phyloP scores from a whole-genome alignment of 345 rosid species.

The Excoecaria agallocha region DNA sequence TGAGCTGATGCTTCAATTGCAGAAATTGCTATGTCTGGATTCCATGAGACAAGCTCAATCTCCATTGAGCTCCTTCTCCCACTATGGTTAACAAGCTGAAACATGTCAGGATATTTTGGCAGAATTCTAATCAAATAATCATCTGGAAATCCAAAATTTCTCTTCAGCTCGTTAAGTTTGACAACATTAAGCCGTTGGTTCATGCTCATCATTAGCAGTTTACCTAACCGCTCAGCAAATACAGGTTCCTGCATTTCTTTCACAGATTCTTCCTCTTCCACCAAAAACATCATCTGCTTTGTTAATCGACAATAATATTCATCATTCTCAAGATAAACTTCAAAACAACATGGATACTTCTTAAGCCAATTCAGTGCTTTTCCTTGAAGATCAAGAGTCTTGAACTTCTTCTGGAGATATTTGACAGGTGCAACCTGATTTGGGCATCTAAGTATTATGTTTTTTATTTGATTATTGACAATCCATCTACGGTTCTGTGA shows the following conservation, averaged over 20 bases:
- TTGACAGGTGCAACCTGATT: slow-evolving; percentile 54
- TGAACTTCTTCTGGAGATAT: slow-evolving; percentile 83
- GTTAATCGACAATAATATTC: slow-evolving; percentile 68
- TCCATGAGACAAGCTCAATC: slow-evolving; percentile 79
- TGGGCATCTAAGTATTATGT: slow-evolving; percentile 72
- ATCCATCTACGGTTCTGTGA: slow-evolving; percentile 85
- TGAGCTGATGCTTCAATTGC: slow-evolving; percentile 61
- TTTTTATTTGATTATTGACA: slow-evolving; percentile 81
- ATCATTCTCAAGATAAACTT: slow-evolving; percentile 55
- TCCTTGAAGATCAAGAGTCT: slow-evolving; percentile 90
- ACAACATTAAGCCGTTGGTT: slow-evolving; percentile 68
- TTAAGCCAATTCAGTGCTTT: slow-evolving; percentile 89
- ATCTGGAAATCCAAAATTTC: slow-evolving; percentile 79
- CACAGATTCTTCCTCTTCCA: slow-evolving; percentile 73
- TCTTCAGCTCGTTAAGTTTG: slow-evolving; percentile 65
- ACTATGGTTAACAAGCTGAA: slow-evolving; percentile 57
- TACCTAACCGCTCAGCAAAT: slow-evolving; percentile 52
- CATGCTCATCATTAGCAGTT: slow-evolving; percentile 80
- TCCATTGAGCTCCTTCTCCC: slow-evolving; percentile 94
- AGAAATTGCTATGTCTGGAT: slow-evolving; percentile 64
- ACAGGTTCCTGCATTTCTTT: slow-evolving; percentile 67
- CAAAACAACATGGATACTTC: slow-evolving; percentile 86
- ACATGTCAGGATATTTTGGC: slow-evolving; percentile 56
- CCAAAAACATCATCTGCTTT: slow-evolving; percentile 65
- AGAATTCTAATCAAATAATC: slow-evolving; percentile 76